Evolutionary conservation across 306 rosid genomes (phyloP).

Genomic region (Dryas drummondii): DNA sequence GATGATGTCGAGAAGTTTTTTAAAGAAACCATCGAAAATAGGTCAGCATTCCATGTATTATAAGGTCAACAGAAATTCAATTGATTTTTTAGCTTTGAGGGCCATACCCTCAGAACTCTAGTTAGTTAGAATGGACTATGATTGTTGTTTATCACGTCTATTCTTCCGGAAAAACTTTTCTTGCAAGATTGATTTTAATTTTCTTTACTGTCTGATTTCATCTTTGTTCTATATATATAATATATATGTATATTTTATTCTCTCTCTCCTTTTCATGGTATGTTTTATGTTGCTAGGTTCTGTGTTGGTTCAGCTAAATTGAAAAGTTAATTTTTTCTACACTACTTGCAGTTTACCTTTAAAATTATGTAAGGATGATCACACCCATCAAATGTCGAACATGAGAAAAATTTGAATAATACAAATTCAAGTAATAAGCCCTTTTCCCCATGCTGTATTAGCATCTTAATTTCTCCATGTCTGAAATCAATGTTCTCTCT

Average conservation of each 20-base stretch:
- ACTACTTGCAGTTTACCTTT: neutral
- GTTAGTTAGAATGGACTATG: neutral
- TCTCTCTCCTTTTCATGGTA: neutral
- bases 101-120: neutral
- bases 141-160: neutral
- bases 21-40: constrained; percentile 82
- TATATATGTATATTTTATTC: too few species aligned
- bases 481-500: neutral
- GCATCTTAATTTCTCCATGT: neutral
- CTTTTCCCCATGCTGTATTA: neutral
- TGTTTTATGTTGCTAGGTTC: neutral
- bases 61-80: neutral
- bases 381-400: neutral
- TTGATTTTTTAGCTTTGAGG: neutral
- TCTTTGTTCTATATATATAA: too few species aligned
- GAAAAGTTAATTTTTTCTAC: neutral
- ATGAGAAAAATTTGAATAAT: neutral
- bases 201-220: neutral
- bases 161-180: too few species aligned
- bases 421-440: neutral
- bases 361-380: neutral
- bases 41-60: constrained; percentile 42
- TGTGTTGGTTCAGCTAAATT: neutral
- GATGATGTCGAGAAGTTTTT: constrained; percentile 86
- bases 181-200: neutral